Base-by-base conservation (phyloP, 1,139 yeast genomes). In the Diutina ranongensis region DNA sequence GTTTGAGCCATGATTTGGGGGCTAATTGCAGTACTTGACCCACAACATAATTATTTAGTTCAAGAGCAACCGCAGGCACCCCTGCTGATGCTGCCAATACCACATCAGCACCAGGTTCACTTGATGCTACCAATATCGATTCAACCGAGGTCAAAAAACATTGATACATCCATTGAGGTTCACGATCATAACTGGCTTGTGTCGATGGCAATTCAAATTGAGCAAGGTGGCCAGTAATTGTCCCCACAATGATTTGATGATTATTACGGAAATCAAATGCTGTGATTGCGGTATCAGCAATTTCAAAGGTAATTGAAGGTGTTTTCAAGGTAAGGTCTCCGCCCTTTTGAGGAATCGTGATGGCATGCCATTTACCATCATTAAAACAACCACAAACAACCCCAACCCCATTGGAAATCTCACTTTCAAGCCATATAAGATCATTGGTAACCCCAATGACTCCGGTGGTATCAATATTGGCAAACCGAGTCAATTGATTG, bases 211-310 rank as follows among this genome's bases (percentile, higher is more conserved):
- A 56, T 27, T 73, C 67, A 54, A 74, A 81, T 55, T 84, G 94
- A 0, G 80, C 81, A 7, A 87, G 61, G 34, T 67, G 67, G 0
- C 97, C 97, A 48, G 77, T 75, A 1, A 70, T 62, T 7, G 80
- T 71, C 0, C 95, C 95, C 31, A 79, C 77, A 1, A 82, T 56
- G 1, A 87, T 55, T 8, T 62, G 65, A 2, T 69, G 64, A 3
- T 67, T 55, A 4, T 77, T 72, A 10, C 78, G 51, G 66, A 80
- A 80, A 53, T 78, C 83, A 52, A 71, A 74, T 16, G 78, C 62
- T 1, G 79, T 68, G 7, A 80, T 73, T 47, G 60, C 54, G n/a
- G 55, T 47, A 7, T 51, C 54, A 1, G 56, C 59, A 1, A 52
- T 33, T 10, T 46, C 27, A 8, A 49, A 27, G 10, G 60, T 54